Base-by-base conservation (phyloP, 2,329 filamentous ascomycete species). In the Fusarium sp. region DNA sequence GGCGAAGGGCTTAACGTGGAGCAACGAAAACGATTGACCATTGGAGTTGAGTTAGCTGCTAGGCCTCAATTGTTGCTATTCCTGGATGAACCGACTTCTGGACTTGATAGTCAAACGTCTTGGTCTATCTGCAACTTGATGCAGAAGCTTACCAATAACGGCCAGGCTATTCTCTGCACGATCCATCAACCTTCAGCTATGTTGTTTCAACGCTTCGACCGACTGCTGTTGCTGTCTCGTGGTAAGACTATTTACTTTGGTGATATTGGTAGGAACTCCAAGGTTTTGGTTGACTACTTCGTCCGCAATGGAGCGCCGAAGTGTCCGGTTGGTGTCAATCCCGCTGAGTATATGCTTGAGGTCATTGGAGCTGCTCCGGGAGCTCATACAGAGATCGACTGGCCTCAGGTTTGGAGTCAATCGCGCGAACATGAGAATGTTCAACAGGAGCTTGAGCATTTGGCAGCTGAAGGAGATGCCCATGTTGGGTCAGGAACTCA, bases 211-310 rank as follows among this genome's bases (percentile, higher is more conserved):
- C 82, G 85, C 39, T 87, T 91, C 58, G 90, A 91, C 67, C 86
- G 86, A 14, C 83, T 91, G 1, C 81, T 91, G 3, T 87, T 92
- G 75, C 83, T 92, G 5, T 88, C 89, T 17, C 85, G 90, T 36
- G 90, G 90, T 3, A 88, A 85, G 76, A 91, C 90, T 0, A 89
- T 92, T 10, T 92, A 92, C 78, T 92, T 92, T 77, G 90, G 90
- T 28, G 87, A 91, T 3, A 88, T 92, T 36, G 90, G 90, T 3
- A 77, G 86, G 5, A 86, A 89, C 71, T 90, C 89, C 0, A 81
- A 82, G 13, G 86, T 83, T 4, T 78, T 92, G 67, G 84, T 87
- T 4, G 82, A 83, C 62, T 91, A 91, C 79, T 94, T 94, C 66
- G 88, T 89, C 70, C 81, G 82, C 24, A 90, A 93, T 63, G 91